These are phyloP conservation scores for Carallia pectinifolia DNA, from an alignment of 345 rosid species.

Conservation along the genomic window DNA sequence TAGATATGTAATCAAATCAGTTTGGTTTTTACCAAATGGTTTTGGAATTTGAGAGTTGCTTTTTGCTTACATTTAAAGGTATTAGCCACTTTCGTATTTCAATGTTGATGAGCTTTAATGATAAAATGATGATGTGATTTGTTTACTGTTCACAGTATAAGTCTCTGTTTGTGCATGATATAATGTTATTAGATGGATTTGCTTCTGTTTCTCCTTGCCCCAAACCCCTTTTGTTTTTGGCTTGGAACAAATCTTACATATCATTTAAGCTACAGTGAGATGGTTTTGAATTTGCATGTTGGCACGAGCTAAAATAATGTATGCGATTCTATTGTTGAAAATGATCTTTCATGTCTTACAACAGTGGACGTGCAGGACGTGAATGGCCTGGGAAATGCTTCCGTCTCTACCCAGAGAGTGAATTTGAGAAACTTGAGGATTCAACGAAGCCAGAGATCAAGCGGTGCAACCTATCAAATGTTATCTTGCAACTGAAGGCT, in stretches of 20 bases:
- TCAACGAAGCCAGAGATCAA: conserved; percentile 91
- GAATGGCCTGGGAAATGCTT: conserved; percentile 95
- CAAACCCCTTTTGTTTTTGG: background rate
- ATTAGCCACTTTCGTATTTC: no score
- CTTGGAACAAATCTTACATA: background rate
- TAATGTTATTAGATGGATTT: background rate
- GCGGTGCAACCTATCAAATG: conserved; percentile 87
- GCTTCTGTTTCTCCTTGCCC: background rate
- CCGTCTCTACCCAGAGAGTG: conserved; percentile 83
- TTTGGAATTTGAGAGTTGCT: background rate
- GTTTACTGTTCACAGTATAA: background rate
- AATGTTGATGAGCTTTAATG: background rate
- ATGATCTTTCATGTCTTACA: conserved; percentile 21
- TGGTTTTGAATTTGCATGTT: conserved; percentile 4
- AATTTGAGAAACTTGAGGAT: conserved; percentile 89
- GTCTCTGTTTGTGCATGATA: background rate
- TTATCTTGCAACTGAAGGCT: conserved; percentile 87
- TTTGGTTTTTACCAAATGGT: conserved; percentile 15
- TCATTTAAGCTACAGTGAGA: background rate
- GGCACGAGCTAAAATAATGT: background rate
- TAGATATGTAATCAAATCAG: background rate
- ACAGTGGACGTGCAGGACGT: conserved; percentile 96
- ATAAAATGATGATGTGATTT: background rate
- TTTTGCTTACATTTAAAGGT: background rate
- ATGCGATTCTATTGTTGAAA: conserved; percentile 3